phyloP scores from a whole-genome alignment of 257 asterid species.

The Solanum pinnatisectum region DNA sequence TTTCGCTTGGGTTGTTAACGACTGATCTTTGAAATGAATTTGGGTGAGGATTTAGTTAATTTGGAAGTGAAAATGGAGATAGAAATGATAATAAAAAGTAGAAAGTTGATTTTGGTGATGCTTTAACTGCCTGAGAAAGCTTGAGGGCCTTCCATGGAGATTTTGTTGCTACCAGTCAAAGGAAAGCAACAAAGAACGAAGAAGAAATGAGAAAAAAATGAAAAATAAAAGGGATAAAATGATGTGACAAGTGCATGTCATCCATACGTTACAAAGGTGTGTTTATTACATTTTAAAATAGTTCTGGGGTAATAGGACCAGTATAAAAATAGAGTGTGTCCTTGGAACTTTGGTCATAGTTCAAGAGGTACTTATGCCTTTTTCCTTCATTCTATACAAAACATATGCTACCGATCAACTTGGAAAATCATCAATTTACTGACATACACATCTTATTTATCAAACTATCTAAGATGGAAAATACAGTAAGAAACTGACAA shows the following conservation, averaged over 20 bases:
- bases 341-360: background rate
- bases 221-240: background rate
- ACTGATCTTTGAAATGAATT: background rate
- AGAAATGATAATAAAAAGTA: too few relatives aligned
- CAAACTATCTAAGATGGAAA: background rate
- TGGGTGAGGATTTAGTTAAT: background rate
- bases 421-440: background rate
- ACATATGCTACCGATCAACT: background rate
- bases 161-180: background rate
- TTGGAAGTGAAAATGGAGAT: too few relatives aligned
- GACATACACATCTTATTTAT: background rate
- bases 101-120: background rate
- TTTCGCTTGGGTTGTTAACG: background rate
- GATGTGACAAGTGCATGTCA: background rate
- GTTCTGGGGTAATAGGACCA: background rate
- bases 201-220: background rate
- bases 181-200: background rate
- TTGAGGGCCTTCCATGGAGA: background rate
- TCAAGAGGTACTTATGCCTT: background rate
- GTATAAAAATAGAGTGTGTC: background rate
- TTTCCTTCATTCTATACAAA: background rate
- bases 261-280: background rate
- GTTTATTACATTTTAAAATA: background rate
- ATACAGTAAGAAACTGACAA: background rate
- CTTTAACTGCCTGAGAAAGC: background rate